phyloP scores from a whole-genome alignment of 1,284 basidiomycete species.

The Porogramme epimiltina region DNA sequence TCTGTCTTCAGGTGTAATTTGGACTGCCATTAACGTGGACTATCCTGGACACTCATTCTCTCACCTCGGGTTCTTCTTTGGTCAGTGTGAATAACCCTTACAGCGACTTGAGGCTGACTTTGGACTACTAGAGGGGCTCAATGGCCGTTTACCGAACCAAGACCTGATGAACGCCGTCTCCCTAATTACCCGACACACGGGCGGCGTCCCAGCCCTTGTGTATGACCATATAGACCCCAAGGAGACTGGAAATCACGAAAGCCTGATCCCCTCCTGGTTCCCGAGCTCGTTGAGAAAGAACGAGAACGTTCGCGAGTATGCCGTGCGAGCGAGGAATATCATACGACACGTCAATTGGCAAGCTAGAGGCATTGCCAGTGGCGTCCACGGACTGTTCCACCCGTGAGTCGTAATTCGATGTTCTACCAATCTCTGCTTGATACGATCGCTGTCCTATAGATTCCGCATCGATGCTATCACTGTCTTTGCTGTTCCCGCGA shows the following conservation, averaged over 20 bases:
- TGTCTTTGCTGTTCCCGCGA: constrained; percentile 84
- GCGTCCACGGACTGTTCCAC: constrained; percentile 79
- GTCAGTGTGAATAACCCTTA: constrained; percentile 43
- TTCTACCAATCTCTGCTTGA: background rate
- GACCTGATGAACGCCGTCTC: constrained; percentile 88
- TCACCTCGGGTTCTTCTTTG: constrained; percentile 89
- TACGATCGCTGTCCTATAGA: constrained; percentile 34
- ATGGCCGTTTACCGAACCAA: constrained; percentile 95
- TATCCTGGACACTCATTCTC: constrained; percentile 97
- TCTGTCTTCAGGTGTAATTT: constrained; percentile 80
- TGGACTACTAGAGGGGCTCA: constrained; percentile 79
- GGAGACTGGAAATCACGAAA: constrained; percentile 37
- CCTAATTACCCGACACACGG: constrained; percentile 72
- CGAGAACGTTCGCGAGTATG: constrained; percentile 50
- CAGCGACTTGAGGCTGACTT: background rate
- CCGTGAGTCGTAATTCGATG: constrained; percentile 45
- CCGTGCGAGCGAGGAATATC: constrained; percentile 63
- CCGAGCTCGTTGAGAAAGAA: constrained; percentile 46
- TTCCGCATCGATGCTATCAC: constrained; percentile 96
- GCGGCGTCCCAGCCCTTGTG: constrained; percentile 71
- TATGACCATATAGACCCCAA: constrained; percentile 67
- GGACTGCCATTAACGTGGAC: constrained; percentile 94
- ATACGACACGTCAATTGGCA: constrained; percentile 69
- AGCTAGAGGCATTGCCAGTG: constrained; percentile 70
- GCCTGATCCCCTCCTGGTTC: constrained; percentile 45